Base-by-base conservation (phyloP, 352 stramenopile genomes). In the Phytophthora sojae region DNA sequence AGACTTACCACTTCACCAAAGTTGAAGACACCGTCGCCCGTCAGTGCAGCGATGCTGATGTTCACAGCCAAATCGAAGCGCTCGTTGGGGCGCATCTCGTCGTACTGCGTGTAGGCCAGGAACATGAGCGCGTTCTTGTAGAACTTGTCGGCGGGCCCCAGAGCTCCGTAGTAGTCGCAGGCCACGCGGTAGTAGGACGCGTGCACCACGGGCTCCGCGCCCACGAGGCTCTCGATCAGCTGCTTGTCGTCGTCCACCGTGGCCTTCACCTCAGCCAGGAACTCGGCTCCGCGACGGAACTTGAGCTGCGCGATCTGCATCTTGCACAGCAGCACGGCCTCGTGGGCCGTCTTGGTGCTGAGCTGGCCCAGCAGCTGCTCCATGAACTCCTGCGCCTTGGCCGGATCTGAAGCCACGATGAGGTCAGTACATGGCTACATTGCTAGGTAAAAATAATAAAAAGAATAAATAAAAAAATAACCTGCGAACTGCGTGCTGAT, bases 21-120 rank as follows among this genome's bases (percentile, higher is more conserved):
- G 85, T 99, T 99, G 82, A 99, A 99, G 2, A 99, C 96, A 19
- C 95, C 94, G 50, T 99, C 95, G 45, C 96, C 97, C 19, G 97
- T 98, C 44, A 99, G 85, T 37, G 98, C 97, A 8, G 98, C 96
- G 49, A 99, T 88, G 80, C 88, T 96, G 58, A 99, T 89, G 84
- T 99, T 97, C 14, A 97, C 89, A 0, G 97, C 96, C 51, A 99
- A 70, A 19, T 92, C 76, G 60, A 95, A 96, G 44, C 91, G 83
- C 57, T 98, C 91, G 15, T 89, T 75, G 2, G 79, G 61, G 6
- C 82, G 82, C 63, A 99, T 91, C 52, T 93, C 83, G 57, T 98
- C 95, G 65, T 97, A 92, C 57, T 95, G 86, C 57, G 96, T 99
- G 86, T 99, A 99, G 51, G 95, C 90, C 9, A 99, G 67, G 78